These are phyloP conservation scores for Cercospora berteroae DNA, from an alignment of 2,329 filamentous ascomycete species.

Conservation along the genomic window DNA sequence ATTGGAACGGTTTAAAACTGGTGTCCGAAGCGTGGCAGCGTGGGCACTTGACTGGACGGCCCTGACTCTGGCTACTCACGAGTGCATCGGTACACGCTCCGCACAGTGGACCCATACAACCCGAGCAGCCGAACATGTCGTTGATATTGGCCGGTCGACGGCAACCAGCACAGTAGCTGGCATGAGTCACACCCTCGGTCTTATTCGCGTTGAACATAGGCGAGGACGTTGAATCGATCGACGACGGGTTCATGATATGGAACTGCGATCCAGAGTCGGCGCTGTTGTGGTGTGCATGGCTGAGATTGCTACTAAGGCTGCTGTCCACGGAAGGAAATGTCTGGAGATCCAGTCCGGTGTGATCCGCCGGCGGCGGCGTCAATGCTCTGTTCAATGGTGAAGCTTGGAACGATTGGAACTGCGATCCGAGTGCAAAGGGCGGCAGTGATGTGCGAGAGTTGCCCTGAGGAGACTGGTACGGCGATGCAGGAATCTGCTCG, in stretches of 20 bases:
- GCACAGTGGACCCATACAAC: slow-evolving; percentile 93
- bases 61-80: slow-evolving; percentile 68
- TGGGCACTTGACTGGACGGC: slow-evolving; percentile 69
- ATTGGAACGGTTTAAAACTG: slow-evolving; percentile 79
- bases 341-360: slow-evolving; percentile 50
- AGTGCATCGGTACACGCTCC: slow-evolving; percentile 80
- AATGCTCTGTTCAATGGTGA: slow-evolving; percentile 88
- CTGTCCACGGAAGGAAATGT: slow-evolving; percentile 90
- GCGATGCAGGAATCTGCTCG: slow-evolving; percentile 48
- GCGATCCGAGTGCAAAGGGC: slow-evolving; percentile 50
- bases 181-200: slow-evolving; percentile 10
- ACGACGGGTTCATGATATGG: slow-evolving; percentile 52
- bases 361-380: slow-evolving; percentile 65
- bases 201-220: slow-evolving; percentile 46
- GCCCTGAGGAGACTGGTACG: slow-evolving; percentile 53
- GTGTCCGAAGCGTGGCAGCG: slow-evolving; percentile 75
- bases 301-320: slow-evolving; percentile 41
- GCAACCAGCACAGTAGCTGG: slow-evolving; percentile 82
- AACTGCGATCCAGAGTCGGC: slow-evolving; percentile 64
- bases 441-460: slow-evolving; percentile 61
- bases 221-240: slow-evolving; percentile 51
- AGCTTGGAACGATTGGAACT: slow-evolving; percentile 71
- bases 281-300: slow-evolving; percentile 36
- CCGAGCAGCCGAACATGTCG: slow-evolving; percentile 89
- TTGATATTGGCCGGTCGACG: slow-evolving; percentile 72